Conservation (phyloP, 768 basidiomycete genomes). For the Leucocoprinus sp. region DNA sequence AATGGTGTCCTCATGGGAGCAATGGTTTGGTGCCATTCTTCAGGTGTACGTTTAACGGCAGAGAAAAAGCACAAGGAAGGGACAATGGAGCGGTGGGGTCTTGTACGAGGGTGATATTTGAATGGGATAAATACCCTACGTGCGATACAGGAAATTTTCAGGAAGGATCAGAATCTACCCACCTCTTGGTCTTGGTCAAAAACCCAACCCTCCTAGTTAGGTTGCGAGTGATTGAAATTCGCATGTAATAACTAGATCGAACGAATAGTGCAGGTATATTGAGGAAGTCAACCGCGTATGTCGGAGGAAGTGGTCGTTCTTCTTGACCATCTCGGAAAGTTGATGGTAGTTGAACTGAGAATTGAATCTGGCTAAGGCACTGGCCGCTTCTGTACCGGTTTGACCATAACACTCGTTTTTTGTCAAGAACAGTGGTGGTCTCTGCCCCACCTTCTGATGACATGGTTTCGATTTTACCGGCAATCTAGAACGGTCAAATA, state of each 20-base stretch:
- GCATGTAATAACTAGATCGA: conserved; percentile 37
- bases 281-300: conserved; percentile 26
- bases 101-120: conserved; percentile 43
- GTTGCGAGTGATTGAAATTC: conserved; percentile 30
- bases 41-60: conserved; percentile 51
- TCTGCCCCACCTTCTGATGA: conserved; percentile 30
- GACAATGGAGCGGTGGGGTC: conserved; percentile 48
- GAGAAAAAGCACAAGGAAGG: conserved; percentile 42
- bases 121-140: conserved; percentile 42
- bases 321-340: conserved; percentile 31
- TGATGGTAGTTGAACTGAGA: conserved; percentile 37
- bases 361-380: conserved; percentile 29
- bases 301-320: conserved; percentile 38
- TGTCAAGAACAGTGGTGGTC: conserved; percentile 24
- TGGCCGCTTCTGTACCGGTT: conserved; percentile 11
- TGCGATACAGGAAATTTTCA: not conserved
- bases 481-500: conserved; percentile 24
- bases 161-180: conserved; percentile 14
- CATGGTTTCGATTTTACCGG: conserved; percentile 32
- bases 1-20: conserved; percentile 33
- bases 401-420: conserved; percentile 30
- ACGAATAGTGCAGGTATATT: conserved; percentile 30
- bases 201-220: conserved; percentile 33
- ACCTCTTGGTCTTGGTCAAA: conserved; percentile 42
- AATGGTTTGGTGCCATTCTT: conserved; percentile 54